phyloP scores from a whole-genome alignment of 2,329 filamentous ascomycete genomes.

The Colletotrichum orchidophilum region DNA sequence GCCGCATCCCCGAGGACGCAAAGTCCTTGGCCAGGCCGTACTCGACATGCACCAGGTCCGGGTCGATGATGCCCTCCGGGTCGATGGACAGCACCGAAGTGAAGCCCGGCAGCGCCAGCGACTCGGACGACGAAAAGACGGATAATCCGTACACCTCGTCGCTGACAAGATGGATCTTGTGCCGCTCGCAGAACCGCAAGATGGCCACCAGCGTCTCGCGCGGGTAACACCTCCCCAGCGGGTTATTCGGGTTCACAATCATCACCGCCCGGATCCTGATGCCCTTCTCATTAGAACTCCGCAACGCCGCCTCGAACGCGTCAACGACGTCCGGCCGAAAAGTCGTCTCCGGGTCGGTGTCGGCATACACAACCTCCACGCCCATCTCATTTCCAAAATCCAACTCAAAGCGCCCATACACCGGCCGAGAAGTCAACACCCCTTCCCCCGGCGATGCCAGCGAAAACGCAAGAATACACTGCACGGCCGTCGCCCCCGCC shows the following conservation, averaged over 20 bases:
- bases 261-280: slow-evolving; percentile 56
- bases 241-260: slow-evolving; percentile 64
- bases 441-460: slow-evolving; percentile 49
- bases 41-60: slow-evolving; percentile 59
- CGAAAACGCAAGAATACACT: slow-evolving; percentile 51
- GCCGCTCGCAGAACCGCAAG: slow-evolving; percentile 59
- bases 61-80: slow-evolving; percentile 52
- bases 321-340: slow-evolving; percentile 55
- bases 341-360: slow-evolving; percentile 51
- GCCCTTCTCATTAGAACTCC: slow-evolving; percentile 46
- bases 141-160: slow-evolving; percentile 68
- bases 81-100: slow-evolving; percentile 60
- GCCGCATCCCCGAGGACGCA: slow-evolving; percentile 59
- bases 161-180: slow-evolving; percentile 62
- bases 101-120: slow-evolving; percentile 44
- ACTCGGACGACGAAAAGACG: slow-evolving; percentile 50
- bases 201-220: slow-evolving; percentile 51
- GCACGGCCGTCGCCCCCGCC: slow-evolving; percentile 48
- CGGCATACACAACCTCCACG: slow-evolving; percentile 54
- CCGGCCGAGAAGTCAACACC: slow-evolving; percentile 50
- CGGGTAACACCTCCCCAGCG: slow-evolving; percentile 58
- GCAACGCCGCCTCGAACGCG: slow-evolving; percentile 54
- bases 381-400: slow-evolving; percentile 54
- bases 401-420: slow-evolving; percentile 59
- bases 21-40: slow-evolving; percentile 61